Evolutionary conservation across 2,329 filamentous ascomycete species (phyloP).

Genomic region (Phialophora verrucosa): DNA sequence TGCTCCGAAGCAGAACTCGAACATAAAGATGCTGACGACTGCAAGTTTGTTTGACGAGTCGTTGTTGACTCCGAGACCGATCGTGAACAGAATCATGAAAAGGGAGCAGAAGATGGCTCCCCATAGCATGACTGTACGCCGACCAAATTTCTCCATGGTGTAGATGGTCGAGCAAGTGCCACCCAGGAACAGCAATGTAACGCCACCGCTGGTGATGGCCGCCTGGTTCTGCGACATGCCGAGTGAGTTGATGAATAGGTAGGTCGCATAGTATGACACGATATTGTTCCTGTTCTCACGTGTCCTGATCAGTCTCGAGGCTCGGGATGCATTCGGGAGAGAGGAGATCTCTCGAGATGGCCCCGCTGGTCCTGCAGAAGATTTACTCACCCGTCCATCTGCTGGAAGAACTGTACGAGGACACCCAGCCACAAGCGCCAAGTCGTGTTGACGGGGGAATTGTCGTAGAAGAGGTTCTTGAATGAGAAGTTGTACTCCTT

Average conservation of each 20-base stretch:
- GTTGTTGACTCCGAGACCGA: slow-evolving; percentile 30
- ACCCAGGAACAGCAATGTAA: slow-evolving; percentile 28
- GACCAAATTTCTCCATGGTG: slow-evolving; percentile 29
- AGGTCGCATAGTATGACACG: slow-evolving; percentile 36
- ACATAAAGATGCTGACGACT: slow-evolving; percentile 31
- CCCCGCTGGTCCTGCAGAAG: background rate
- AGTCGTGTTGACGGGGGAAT: slow-evolving; percentile 28
- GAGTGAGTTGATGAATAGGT: slow-evolving; percentile 37
- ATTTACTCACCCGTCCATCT: slow-evolving; percentile 25
- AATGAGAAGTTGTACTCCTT: slow-evolving; percentile 29
- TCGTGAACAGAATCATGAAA: slow-evolving; percentile 32
- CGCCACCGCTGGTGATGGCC: slow-evolving; percentile 30
- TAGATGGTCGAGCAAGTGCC: slow-evolving; percentile 32
- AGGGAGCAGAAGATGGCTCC: slow-evolving; percentile 30
- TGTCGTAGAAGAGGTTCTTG: slow-evolving; percentile 31
- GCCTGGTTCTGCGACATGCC: slow-evolving; percentile 36
- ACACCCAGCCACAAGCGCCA: slow-evolving; percentile 33
- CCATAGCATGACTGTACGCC: slow-evolving; percentile 29
- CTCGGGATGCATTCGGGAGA: background rate
- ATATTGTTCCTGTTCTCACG: slow-evolving; percentile 27
- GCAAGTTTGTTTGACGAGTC: slow-evolving; percentile 27
- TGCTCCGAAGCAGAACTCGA: slow-evolving; percentile 29
- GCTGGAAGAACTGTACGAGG: slow-evolving; percentile 30
- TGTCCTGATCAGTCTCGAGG: background rate
- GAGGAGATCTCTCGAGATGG: background rate